Conservation (phyloP, 2,329 filamentous ascomycete genomes). For the Grosmannia huntii region DNA sequence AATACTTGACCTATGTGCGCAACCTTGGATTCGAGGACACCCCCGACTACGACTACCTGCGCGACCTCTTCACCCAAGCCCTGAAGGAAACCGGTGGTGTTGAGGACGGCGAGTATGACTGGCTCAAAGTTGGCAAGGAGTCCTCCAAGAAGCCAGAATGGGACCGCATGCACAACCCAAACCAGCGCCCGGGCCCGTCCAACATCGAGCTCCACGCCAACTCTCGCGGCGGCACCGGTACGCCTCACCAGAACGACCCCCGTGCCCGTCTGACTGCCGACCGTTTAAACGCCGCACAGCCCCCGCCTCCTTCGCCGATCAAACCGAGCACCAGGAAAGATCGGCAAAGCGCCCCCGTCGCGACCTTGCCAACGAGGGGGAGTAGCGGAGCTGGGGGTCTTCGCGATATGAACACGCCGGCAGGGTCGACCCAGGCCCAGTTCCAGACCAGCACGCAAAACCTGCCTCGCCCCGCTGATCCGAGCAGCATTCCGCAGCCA, state of each 20-base stretch:
- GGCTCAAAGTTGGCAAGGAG: slow-evolving; percentile 90
- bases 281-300: slow-evolving; percentile 90
- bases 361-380: slow-evolving; percentile 63
- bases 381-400: slow-evolving; percentile 61
- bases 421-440: slow-evolving; percentile 86
- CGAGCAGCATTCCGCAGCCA: slow-evolving; percentile 24
- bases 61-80: slow-evolving; percentile 90
- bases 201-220: slow-evolving; percentile 72
- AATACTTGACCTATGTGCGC: slow-evolving; percentile 92
- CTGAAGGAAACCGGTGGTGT: slow-evolving; percentile 89
- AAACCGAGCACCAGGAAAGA: slow-evolving; percentile 62
- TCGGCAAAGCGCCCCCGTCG: slow-evolving; percentile 68
- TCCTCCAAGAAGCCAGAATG: slow-evolving; percentile 66
- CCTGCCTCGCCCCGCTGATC: slow-evolving; percentile 52
- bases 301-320: slow-evolving; percentile 74
- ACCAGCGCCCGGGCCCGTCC: slow-evolving; percentile 66
- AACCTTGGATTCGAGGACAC: slow-evolving; percentile 98
- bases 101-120: slow-evolving; percentile 97
- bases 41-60: slow-evolving; percentile 94
- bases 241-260: slow-evolving; percentile 42
- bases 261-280: slow-evolving; percentile 58
- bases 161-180: slow-evolving; percentile 68
- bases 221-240: slow-evolving; percentile 52
- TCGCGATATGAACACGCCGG: slow-evolving; percentile 68
- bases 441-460: slow-evolving; percentile 94